A percentile compares a stretch with the other conserved stretches of the same genome.
Conservation (phyloP, 768 basidiomycete genomes). For the Myochromella boudieri region DNA sequence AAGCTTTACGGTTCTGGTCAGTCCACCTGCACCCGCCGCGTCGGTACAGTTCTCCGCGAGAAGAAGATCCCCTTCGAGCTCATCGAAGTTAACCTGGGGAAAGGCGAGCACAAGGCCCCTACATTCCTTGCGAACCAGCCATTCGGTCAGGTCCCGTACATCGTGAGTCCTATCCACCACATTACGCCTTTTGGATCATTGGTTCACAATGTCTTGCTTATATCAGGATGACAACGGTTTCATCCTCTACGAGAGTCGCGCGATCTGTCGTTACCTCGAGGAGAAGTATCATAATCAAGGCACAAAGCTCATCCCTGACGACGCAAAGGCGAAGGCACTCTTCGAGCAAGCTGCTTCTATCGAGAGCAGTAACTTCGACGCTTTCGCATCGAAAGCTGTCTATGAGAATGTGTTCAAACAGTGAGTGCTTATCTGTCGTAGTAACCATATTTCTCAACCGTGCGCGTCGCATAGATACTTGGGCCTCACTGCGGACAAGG, state of each 20-base stretch:
- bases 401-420: constrained; percentile 51
- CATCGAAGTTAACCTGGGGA: constrained; percentile 34
- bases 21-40: constrained; percentile 47
- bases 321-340: constrained; percentile 35
- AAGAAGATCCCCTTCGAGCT: constrained; percentile 48
- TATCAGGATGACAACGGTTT: constrained; percentile 17
- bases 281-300: constrained; percentile 42
- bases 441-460: neutral
- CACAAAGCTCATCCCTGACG: constrained; percentile 39
- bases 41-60: constrained; percentile 43
- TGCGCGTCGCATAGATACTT: constrained; percentile 33
- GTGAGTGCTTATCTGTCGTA: constrained; percentile 28
- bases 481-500: constrained; percentile 46
- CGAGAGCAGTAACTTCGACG: constrained; percentile 56
- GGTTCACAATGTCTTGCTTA: neutral
- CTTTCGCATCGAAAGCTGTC: constrained; percentile 38
- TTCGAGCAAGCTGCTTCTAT: constrained; percentile 54
- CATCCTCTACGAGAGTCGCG: constrained; percentile 39
- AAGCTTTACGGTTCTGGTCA: constrained; percentile 30
- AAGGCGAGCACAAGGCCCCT: constrained; percentile 35
- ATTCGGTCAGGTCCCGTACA: constrained; percentile 55
- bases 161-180: constrained; percentile 27
- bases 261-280: constrained; percentile 51
- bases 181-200: neutral
- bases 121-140: constrained; percentile 44